These are phyloP conservation scores for Adansonia digitata DNA, from an alignment of 345 rosid species.

Conservation along the genomic window DNA sequence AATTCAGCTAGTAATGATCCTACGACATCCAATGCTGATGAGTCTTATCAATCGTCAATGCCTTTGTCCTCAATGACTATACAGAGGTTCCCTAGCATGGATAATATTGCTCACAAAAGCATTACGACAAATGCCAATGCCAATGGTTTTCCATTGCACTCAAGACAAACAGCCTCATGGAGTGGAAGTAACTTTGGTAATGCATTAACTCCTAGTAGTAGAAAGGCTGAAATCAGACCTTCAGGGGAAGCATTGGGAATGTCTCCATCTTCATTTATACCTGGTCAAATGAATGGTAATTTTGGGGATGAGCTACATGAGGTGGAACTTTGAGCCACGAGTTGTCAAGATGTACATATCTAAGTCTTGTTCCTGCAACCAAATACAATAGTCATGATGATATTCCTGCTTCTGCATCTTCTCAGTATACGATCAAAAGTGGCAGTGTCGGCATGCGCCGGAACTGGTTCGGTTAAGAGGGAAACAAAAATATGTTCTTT, in stretches of 20 bases:
- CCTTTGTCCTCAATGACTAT: conserved; percentile 26
- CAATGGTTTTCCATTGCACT: conserved; percentile 13
- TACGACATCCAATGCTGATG: conserved; percentile 30
- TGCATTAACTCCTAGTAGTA: conserved; percentile 20
- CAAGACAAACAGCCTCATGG: conserved; percentile 70
- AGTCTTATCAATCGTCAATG: conserved; percentile 22
- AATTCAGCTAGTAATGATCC: conserved; percentile 32
- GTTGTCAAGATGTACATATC: conserved; percentile 46
- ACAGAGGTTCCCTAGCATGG: conserved; percentile 29
- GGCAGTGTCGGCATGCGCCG: conserved; percentile 14
- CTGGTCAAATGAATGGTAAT: conserved; percentile 37
- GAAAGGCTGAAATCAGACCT: conserved; percentile 29
- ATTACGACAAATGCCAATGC: not conserved
- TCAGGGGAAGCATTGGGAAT: conserved; percentile 35
- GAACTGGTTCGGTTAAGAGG: not conserved
- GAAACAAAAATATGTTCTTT: conserved; percentile 9
- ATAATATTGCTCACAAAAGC: not conserved
- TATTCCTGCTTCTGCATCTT: conserved; percentile 20
- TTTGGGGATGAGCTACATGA: conserved; percentile 83
- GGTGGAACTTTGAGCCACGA: conserved; percentile 67
- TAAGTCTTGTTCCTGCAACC: conserved; percentile 36
- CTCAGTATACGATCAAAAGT: not conserved
- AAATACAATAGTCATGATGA: conserved; percentile 21
- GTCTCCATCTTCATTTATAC: conserved; percentile 32
- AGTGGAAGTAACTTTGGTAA: conserved; percentile 45